Evolutionary conservation across 345 rosid species (phyloP).

Genomic region (Cardamine resedifolia): DNA sequence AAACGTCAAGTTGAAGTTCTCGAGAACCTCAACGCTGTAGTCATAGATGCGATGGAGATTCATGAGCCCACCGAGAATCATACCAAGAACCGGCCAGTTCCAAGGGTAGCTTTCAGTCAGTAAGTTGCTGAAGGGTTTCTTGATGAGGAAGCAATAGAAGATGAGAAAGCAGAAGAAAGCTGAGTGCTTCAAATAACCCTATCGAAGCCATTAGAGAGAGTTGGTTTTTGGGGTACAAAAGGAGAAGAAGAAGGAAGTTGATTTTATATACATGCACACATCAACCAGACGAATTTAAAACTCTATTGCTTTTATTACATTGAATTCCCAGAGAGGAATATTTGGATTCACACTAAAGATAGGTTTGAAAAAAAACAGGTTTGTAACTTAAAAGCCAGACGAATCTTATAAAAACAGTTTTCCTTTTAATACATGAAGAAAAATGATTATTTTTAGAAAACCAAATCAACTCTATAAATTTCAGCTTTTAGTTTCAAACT

Average conservation of each 20-base stretch:
- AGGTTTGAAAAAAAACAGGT: background rate
- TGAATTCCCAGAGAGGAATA: background rate
- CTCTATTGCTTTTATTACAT: background rate
- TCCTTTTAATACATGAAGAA: background rate
- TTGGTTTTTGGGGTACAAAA: background rate
- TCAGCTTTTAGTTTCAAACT: slow-evolving; percentile 1
- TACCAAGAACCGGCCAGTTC: slow-evolving; percentile 37
- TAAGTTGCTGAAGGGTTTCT: background rate
- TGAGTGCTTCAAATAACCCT: slow-evolving; percentile 11
- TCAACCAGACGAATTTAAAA: background rate
- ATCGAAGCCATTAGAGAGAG: slow-evolving; percentile 6
- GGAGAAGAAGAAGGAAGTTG: background rate
- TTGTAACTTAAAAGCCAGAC: too few species aligned
- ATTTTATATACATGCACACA: background rate
- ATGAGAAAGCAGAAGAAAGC: slow-evolving; percentile 24
- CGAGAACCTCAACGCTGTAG: slow-evolving; percentile 3
- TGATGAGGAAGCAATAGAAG: background rate
- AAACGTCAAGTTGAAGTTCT: slow-evolving; percentile 25
- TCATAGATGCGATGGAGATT: background rate
- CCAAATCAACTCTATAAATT: background rate
- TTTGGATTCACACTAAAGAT: background rate
- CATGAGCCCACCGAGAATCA: slow-evolving; percentile 20
- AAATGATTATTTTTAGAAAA: background rate
- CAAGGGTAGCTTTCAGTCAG: slow-evolving; percentile 7
- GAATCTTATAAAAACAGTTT: background rate